Evolutionary conservation across 306 rosid species (phyloP).

Genomic region (Alnus glutinosa): DNA sequence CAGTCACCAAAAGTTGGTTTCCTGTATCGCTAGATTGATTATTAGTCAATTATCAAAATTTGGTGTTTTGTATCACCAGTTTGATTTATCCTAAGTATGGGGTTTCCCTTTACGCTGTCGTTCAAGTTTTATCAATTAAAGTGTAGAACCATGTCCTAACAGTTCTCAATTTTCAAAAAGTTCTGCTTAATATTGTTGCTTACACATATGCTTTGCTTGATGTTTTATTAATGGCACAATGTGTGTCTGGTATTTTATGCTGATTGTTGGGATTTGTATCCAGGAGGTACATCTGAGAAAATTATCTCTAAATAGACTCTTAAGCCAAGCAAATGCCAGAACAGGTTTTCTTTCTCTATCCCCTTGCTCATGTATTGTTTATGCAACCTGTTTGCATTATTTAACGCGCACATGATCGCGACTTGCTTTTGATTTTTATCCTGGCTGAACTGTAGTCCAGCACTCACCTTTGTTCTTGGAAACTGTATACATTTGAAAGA

Average conservation of each 20-base stretch:
- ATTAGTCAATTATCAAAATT: not conserved
- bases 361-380: not conserved
- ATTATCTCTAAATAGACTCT: conserved; percentile 25
- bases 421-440: not conserved
- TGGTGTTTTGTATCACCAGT: not conserved
- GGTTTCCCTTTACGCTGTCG: not conserved
- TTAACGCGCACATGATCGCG: conserved; percentile 1
- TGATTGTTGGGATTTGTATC: not conserved
- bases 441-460: not conserved
- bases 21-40: not conserved
- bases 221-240: not conserved
- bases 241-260: not conserved
- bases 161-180: not conserved
- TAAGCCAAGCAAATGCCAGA: conserved; percentile 28
- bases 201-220: not conserved
- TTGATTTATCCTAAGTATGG: not conserved
- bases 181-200: not conserved
- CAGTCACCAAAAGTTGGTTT: not conserved
- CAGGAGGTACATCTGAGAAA: conserved; percentile 36
- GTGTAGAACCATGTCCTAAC: not conserved
- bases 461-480: not conserved
- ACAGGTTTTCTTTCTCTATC: conserved; percentile 49
- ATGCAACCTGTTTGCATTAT: not conserved
- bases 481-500: not conserved
- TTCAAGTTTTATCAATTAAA: not conserved